phyloP scores from a whole-genome alignment of 257 asterid species.

The Petunia axillaris region DNA sequence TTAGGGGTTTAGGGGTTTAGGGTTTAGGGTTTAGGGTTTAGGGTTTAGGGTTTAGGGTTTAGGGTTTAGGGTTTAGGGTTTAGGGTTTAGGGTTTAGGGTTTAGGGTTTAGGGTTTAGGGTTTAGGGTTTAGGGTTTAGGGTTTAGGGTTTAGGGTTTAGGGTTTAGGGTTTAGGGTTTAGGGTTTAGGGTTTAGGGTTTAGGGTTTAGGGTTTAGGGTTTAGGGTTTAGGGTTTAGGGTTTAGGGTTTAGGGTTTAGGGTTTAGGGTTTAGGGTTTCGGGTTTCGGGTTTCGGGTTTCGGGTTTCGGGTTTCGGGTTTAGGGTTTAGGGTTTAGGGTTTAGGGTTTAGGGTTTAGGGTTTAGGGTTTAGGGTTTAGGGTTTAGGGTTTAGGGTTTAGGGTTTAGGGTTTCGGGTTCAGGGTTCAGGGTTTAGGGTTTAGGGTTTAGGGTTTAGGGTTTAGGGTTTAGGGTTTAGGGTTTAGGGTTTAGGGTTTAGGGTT shows the following conservation, averaged over 20 bases:
- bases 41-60: conserved; percentile 20
- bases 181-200: conserved; percentile 14
- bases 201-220: background rate
- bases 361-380: background rate
- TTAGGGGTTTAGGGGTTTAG: background rate
- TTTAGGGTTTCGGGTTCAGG: conserved; percentile 20
- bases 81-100: conserved; percentile 22
- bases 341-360: background rate
- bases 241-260: conserved; percentile 27
- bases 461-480: background rate
- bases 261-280: conserved; percentile 27
- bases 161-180: conserved; percentile 14
- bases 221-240: conserved; percentile 21
- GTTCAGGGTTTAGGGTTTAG: conserved; percentile 16
- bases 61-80: conserved; percentile 26
- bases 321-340: conserved; percentile 5
- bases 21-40: background rate
- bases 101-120: conserved; percentile 26
- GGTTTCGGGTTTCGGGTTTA: conserved; percentile 17
- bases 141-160: conserved; percentile 28
- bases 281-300: conserved; percentile 25
- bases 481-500: background rate
- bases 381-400: conserved; percentile 9
- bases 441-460: conserved; percentile 2
- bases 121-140: conserved; percentile 23